phyloP scores from a whole-genome alignment of 192 early-diverging fungal genomes.

The Ramicandelaber brevisporus region DNA sequence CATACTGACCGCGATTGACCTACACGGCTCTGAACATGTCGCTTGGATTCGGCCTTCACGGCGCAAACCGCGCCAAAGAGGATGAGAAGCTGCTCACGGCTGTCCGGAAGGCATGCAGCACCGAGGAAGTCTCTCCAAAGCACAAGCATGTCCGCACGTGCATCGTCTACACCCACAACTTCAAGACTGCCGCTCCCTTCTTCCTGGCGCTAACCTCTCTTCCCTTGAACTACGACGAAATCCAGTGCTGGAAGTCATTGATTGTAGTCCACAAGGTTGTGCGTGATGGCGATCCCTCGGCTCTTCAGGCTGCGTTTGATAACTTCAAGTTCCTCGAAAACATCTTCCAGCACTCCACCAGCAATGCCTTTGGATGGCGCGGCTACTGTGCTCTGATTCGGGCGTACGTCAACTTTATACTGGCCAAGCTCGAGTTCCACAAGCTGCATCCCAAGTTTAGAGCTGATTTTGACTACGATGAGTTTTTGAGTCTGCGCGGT shows the following conservation, averaged over 20 bases:
- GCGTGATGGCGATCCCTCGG: conserved; percentile 62
- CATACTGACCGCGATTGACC: too few relatives aligned
- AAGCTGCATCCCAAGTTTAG: conserved; percentile 73
- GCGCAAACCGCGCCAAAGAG: conserved; percentile 44
- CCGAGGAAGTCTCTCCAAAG: conserved; percentile 84
- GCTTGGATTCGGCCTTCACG: too few relatives aligned
- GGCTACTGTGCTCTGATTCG: conserved; percentile 69
- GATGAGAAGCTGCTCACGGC: conserved; percentile 65
- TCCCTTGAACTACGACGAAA: conserved; percentile 74
- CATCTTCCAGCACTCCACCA: conserved; percentile 15
- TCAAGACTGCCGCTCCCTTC: conserved; percentile 58
- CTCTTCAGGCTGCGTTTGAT: conserved; percentile 56
- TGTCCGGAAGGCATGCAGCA: conserved; percentile 73
- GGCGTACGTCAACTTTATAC: conserved; percentile 69
- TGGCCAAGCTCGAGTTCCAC: conserved; percentile 82
- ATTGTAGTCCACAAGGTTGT: conserved; percentile 90
- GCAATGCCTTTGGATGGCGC: conserved; percentile 12
- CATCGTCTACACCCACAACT: conserved; percentile 89
- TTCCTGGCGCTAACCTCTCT: conserved; percentile 68
- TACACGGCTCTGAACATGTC: too few relatives aligned
- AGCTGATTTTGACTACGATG: conserved; percentile 91
- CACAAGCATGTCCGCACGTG: conserved; percentile 82
- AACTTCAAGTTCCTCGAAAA: conserved; percentile 69
- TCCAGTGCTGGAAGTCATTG: conserved; percentile 89
- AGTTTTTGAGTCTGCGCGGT: conserved; percentile 77